Evolutionary conservation across 2,329 filamentous ascomycete genomes (phyloP).

Genomic region (Sporothrix humicola): DNA sequence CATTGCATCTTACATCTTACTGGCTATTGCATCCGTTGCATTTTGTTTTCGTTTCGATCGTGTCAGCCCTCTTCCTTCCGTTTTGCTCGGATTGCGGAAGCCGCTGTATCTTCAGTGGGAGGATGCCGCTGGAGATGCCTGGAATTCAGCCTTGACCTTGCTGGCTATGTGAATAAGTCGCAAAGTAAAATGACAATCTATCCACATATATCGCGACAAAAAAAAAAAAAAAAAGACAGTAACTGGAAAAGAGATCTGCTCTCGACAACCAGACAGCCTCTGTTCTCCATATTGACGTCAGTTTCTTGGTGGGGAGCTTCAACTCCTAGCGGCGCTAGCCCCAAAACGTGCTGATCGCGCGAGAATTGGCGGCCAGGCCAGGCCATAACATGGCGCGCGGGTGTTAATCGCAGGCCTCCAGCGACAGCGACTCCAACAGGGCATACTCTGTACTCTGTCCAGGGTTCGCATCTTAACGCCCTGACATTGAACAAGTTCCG

Average conservation of each 20-base stretch:
- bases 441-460: too few relatives aligned
- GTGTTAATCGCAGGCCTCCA: background rate
- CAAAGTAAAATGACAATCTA: too few relatives aligned
- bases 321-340: background rate
- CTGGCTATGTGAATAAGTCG: too few relatives aligned
- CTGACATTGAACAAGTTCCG: background rate
- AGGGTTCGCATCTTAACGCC: too few relatives aligned
- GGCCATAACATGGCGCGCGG: too few relatives aligned
- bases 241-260: too few relatives aligned
- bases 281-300: background rate
- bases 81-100: background rate
- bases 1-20: background rate
- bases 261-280: too few relatives aligned
- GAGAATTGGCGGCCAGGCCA: background rate
- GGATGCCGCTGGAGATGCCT: background rate
- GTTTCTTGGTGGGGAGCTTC: background rate
- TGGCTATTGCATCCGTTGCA: background rate
- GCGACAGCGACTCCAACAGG: background rate
- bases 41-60: background rate
- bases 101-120: too few relatives aligned
- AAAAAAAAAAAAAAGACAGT: too few relatives aligned
- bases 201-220: too few relatives aligned
- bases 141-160: background rate
- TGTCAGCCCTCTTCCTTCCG: background rate
- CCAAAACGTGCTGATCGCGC: background rate